phyloP scores from a whole-genome alignment of 495 filamentous ascomycete genomes.

The Xylaria palmicola region DNA sequence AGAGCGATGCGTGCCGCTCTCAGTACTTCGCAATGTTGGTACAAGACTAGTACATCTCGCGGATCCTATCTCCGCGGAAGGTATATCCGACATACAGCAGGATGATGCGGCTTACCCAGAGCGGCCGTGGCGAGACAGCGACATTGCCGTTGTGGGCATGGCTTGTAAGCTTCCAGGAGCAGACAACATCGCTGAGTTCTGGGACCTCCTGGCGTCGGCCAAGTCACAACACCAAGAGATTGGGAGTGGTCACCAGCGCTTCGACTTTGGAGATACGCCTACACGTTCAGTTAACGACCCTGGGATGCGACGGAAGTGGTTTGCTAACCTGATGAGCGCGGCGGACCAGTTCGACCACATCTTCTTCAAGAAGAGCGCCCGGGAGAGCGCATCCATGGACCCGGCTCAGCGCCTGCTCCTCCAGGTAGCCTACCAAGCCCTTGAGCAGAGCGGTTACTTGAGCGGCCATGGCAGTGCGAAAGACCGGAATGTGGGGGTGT shows the following conservation, averaged over 20 bases:
- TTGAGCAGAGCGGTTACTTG: constrained; percentile 35
- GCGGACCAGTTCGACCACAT: constrained; percentile 43
- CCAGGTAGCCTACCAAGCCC: constrained; percentile 46
- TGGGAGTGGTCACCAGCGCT: constrained; percentile 29
- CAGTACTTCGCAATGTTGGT: constrained; percentile 27
- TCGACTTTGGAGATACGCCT: constrained; percentile 31
- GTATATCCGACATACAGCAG: neutral
- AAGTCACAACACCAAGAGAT: constrained; percentile 39
- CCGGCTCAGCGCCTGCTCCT: constrained; percentile 44
- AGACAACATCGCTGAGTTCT: constrained; percentile 38
- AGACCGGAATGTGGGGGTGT: constrained; percentile 48
- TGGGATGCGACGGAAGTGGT: constrained; percentile 30
- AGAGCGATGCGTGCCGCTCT: constrained; percentile 43
- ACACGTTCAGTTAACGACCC: constrained; percentile 32
- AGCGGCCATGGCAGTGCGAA: constrained; percentile 52
- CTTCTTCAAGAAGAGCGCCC: constrained; percentile 47
- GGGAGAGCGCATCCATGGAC: constrained; percentile 44
- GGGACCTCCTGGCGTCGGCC: constrained; percentile 28
- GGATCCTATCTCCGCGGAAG: constrained; percentile 14
- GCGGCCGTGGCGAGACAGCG: constrained; percentile 20
- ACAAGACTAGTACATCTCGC: constrained; percentile 26
- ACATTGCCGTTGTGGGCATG: constrained; percentile 45
- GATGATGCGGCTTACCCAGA: neutral
- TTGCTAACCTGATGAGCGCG: constrained; percentile 27
- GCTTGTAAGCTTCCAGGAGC: constrained; percentile 37